These are phyloP conservation scores for Ustilago esculenta DNA, from an alignment of 1,284 basidiomycete species.

Conservation along the genomic window DNA sequence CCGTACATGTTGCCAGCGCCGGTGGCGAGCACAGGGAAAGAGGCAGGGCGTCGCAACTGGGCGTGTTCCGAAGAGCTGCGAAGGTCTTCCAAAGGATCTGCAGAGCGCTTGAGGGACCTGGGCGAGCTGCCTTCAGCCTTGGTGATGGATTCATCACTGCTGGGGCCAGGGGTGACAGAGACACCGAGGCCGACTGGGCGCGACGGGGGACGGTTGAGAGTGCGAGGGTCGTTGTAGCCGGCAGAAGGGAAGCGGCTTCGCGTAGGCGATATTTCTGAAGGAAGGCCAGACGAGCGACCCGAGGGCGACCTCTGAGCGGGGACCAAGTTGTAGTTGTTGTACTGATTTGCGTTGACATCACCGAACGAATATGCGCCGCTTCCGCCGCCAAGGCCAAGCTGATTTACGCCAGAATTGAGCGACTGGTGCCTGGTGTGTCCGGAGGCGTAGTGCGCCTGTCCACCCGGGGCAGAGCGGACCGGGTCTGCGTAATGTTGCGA, in stretches of 20 bases:
- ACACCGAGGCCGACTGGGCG: conserved; percentile 40
- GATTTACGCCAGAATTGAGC: conserved; percentile 36
- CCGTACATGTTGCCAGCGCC: conserved; percentile 29
- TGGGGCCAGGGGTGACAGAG: conserved; percentile 15
- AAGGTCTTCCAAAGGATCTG: conserved; percentile 38
- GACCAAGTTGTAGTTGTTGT: conserved; percentile 47
- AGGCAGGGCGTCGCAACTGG: conserved; percentile 41
- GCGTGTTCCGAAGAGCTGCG: conserved; percentile 30
- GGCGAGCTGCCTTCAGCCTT: conserved; percentile 33
- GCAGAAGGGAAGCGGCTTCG: conserved; percentile 40
- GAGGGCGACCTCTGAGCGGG: conserved; percentile 33
- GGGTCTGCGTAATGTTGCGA: conserved; percentile 30
- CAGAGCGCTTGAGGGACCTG: conserved; percentile 45
- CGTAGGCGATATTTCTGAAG: conserved; percentile 34
- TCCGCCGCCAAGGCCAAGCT: conserved; percentile 29
- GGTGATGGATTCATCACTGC: conserved; percentile 31
- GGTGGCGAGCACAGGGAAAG: conserved; percentile 42
- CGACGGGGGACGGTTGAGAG: conserved; percentile 20
- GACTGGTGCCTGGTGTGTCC: conserved; percentile 40
- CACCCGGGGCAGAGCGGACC: conserved; percentile 3
- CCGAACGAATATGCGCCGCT: conserved; percentile 31
- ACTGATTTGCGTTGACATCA: conserved; percentile 28
- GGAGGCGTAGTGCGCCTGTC: conserved; percentile 18
- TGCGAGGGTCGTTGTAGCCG: conserved; percentile 35
- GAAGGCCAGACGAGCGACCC: conserved; percentile 18